Base-by-base conservation (phyloP, 1,284 basidiomycete species). In the Irpex lacteus region DNA sequence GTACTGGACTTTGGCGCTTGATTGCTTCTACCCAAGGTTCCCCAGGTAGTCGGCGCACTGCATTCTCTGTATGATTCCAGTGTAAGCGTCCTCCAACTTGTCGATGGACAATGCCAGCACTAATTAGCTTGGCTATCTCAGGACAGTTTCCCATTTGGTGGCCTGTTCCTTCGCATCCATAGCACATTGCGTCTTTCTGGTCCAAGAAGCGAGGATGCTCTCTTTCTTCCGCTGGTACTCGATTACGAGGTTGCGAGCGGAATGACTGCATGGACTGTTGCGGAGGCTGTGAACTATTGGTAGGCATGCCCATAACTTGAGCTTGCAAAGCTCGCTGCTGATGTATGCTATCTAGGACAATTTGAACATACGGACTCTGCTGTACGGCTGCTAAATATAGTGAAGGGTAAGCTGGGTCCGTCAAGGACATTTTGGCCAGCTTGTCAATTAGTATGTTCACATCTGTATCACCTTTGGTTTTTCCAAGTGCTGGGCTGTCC, bases 291-390 rank as follows among this genome's bases (percentile, higher is more conserved):
- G 38, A 4, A 34, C 49, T 18, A 59, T 11, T 52, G 4, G 21
- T 21, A 21, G 21, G 21, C 21, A 21, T 21, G 21, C 21, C 21
- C 21, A 21, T 21, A 21, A 21, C 21, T 21, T 11, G 19, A 6
- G 32, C 13, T 26, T 40, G 38, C 15, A 40, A 26, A 19, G 58
- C 34, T 55, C n/a, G 19, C 19, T 36, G 40, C 18, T 44, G 32
- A 18, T 60, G 52, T 19, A 56, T 47, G 26, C 50, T 56, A 26
- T 50, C 34, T 7, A 63, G 11, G 15, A 60, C 55, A 34, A 60
- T 58, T 55, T 63, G 59, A 7, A 60, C 47, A 13, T 44, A 11
- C 4, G 50, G 59, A 36, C 60, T 63, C 21, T 21, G 21, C 21
- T 21, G 21, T 21, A 21, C 21, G 3, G 21, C 21, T 21, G 21